Conservation (phyloP, 306 rosid genomes). For the Castanea sativa region DNA sequence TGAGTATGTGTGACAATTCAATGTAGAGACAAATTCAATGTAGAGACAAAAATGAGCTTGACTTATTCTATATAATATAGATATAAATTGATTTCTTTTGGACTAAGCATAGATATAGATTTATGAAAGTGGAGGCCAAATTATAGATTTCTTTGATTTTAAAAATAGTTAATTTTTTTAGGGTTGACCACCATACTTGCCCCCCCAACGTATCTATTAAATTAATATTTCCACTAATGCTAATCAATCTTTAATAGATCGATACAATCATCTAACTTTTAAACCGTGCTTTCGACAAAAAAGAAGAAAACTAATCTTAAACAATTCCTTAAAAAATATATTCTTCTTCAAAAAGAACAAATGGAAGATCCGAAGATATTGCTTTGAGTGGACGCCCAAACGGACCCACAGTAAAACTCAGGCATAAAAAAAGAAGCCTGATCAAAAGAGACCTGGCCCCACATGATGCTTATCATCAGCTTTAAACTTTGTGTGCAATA, state of each 20-base stretch:
- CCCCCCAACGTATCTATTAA: background rate
- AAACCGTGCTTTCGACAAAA: background rate
- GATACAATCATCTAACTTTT: background rate
- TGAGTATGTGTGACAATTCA: background rate
- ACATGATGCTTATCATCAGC: constrained; percentile 36
- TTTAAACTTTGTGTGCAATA: background rate
- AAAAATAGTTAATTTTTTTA: background rate
- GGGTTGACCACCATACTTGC: background rate
- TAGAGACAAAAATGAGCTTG: background rate
- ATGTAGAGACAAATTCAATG: background rate
- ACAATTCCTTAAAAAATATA: background rate
- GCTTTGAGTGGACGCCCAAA: constrained; percentile 3
- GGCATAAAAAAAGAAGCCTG: constrained; percentile 1
- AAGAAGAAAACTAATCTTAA: background rate
- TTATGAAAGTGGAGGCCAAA: background rate
- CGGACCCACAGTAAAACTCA: background rate
- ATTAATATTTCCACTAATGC: background rate
- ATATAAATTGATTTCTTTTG: background rate
- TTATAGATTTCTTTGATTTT: background rate
- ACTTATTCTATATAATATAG: background rate
- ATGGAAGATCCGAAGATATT: background rate
- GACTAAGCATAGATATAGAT: background rate
- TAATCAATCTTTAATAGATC: background rate
- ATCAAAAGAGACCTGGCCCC: constrained; percentile 28
- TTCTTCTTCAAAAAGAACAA: background rate